phyloP scores from a whole-genome alignment of 257 asterid species.

The Solanum paucissectum region DNA sequence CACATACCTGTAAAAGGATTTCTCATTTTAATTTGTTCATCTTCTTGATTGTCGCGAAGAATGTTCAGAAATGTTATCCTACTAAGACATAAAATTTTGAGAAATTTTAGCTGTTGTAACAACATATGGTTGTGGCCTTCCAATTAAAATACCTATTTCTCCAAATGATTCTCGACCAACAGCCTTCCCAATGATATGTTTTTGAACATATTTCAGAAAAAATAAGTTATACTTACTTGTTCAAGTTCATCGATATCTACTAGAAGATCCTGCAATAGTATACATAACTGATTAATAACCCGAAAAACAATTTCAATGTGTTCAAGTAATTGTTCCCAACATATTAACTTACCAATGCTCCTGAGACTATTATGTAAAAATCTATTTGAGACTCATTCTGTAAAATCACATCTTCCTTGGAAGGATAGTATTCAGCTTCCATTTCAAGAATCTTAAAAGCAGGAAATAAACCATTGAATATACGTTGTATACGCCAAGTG shows the following conservation, averaged over 20 bases:
- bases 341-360: conserved; percentile 45
- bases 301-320: not conserved
- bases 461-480: not conserved
- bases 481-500: not conserved
- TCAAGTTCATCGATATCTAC: conserved; percentile 37
- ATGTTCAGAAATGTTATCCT: conserved; percentile 32
- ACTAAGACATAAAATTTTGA: conserved; percentile 45
- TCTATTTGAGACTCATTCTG: conserved; percentile 67
- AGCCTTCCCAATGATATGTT: conserved; percentile 47
- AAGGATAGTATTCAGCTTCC: conserved; percentile 81
- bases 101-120: conserved; percentile 55
- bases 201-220: not conserved
- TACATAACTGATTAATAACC: not conserved
- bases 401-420: conserved; percentile 64
- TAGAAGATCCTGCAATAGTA: conserved; percentile 37
- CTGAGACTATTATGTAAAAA: conserved; percentile 55
- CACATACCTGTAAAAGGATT: conserved; percentile 49
- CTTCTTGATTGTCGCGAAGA: conserved; percentile 41
- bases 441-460: conserved; percentile 51
- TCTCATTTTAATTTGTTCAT: conserved; percentile 38
- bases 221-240: conserved; percentile 26
- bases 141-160: conserved; percentile 53
- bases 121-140: conserved; percentile 50
- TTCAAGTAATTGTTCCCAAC: not conserved
- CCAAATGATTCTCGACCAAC: conserved; percentile 61